Percentiles rank a stretch among this genome's conserved stretches.
Evolutionary conservation across 305 asterid genomes (phyloP).

Genomic region (Andrographis paniculata): DNA sequence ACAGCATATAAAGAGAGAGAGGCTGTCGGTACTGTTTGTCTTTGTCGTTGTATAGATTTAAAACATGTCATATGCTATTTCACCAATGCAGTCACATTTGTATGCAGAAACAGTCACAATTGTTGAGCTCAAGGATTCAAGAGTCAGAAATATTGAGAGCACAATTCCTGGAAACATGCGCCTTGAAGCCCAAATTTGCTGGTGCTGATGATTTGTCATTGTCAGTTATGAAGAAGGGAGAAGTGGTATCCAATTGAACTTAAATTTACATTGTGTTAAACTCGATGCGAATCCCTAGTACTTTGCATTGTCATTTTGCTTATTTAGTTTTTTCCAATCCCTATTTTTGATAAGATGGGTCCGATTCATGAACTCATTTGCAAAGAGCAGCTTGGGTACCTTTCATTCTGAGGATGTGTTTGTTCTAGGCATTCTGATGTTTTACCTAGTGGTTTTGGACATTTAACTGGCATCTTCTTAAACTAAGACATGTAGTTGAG

Average conservation of each 20-base stretch:
- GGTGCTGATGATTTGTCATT: slow-evolving; percentile 24
- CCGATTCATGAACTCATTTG: not conserved
- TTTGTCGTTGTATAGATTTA: slow-evolving; percentile 15
- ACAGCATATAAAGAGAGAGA: slow-evolving; percentile 54
- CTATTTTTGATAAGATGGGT: slow-evolving; percentile 10
- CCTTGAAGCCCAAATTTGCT: slow-evolving; percentile 26
- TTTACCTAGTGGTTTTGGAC: not conserved
- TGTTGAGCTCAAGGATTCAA: slow-evolving; percentile 45
- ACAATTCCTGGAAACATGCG: slow-evolving; percentile 14
- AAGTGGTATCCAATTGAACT: slow-evolving; percentile 35
- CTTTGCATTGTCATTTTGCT: slow-evolving; percentile 1
- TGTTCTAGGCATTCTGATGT: too few species aligned
- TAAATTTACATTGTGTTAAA: too few species aligned
- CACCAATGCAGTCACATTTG: slow-evolving; percentile 21
- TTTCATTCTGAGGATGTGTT: too few species aligned
- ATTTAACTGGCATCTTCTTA: not conserved
- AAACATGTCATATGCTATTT: slow-evolving; percentile 3
- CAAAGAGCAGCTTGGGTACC: not conserved
- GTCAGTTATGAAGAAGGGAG: slow-evolving; percentile 23
- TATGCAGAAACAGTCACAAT: slow-evolving; percentile 55
- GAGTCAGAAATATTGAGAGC: slow-evolving; percentile 43
- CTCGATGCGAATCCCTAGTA: not conserved
- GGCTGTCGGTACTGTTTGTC: slow-evolving; percentile 51
- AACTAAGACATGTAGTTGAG: not conserved
- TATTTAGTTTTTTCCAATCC: too few species aligned